Base-by-base conservation (phyloP, 2,329 filamentous ascomycete species). In the Fusarium sp. region DNA sequence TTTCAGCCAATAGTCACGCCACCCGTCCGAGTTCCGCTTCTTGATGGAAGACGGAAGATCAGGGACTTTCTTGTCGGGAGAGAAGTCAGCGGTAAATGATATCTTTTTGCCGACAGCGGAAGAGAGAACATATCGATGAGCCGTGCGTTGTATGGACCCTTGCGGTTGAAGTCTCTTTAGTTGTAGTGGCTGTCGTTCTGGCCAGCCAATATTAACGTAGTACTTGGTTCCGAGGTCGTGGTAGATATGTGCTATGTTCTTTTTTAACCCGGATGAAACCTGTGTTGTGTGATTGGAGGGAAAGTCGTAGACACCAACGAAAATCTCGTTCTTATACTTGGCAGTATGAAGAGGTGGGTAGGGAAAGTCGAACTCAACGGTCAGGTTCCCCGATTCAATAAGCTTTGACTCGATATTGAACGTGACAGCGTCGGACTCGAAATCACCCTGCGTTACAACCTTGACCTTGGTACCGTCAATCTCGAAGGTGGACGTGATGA, bases 321-420 rank as follows among this genome's bases (percentile, higher is more conserved):
- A 83, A 3, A 80, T 76, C 12, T 80, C 78, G 46, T 82, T 83
- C 56, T 83, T 83, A 61, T 80, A 80, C n/a, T 74, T 74, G 4
- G 76, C 76, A 3, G 74, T 74, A 42, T 81, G 78, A 3, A 80
- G 73, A 2, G 78, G 79, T 0, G 78, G 79, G 40, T 81, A 83
- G 0, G 81, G 80, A 49, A 80, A 83, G 58, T 83, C 81, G 15
- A 83, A 62, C 20, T 81, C 78, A 7, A 81, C 70, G 0, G 74
- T 65, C 2, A 83, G 66, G 4, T 76, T 74, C 1, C 78, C 77
- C 0, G 61, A 68, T 1, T 56, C 50, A 3, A 83, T 19, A 3
- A 82, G 74, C 1, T 67, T 43, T 0, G 80, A 81, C 7, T 80
- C 69, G 6, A 82, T 71, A 4, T 74, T 65, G 46, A 82, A 76